Percentiles rank a stretch among this genome's conserved stretches.
phyloP scores from a whole-genome alignment of 768 basidiomycete species.

The Hirschioporus abietinus region DNA sequence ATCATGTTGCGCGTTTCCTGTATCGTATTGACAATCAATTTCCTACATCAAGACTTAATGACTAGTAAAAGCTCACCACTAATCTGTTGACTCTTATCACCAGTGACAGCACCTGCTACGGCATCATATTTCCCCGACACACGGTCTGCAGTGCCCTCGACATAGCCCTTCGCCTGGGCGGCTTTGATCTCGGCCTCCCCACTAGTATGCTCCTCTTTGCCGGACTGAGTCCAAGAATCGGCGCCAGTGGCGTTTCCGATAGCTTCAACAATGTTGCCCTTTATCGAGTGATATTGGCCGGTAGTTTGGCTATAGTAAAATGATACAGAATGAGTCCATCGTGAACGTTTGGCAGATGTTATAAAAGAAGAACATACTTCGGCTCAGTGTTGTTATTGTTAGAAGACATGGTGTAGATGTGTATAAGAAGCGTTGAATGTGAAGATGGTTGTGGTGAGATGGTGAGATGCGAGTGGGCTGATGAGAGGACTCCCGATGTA shows the following conservation, averaged over 20 bases:
- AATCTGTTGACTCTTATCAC: constrained; percentile 46
- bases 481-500: background rate
- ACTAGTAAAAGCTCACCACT: constrained; percentile 32
- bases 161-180: constrained; percentile 46
- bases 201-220: constrained; percentile 44
- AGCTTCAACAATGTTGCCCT: constrained; percentile 32
- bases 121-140: constrained; percentile 46
- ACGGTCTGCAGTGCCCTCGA: constrained; percentile 41
- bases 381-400: background rate
- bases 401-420: background rate
- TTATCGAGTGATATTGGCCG: constrained; percentile 34
- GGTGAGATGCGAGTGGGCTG: background rate
- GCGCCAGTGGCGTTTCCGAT: constrained; percentile 41
- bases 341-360: too few relatives aligned
- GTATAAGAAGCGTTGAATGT: background rate
- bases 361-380: background rate
- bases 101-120: constrained; percentile 49
- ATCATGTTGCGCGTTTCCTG: constrained; percentile 49
- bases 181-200: constrained; percentile 44
- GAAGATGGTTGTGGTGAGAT: background rate
- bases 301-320: constrained; percentile 25
- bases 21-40: background rate
- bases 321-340: background rate
- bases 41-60: background rate
- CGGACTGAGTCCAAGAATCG: constrained; percentile 36